A percentile compares a stretch with the other conserved stretches of the same genome.
phyloP scores from a whole-genome alignment of 305 asterid species.

The Fraxinus velutina region DNA sequence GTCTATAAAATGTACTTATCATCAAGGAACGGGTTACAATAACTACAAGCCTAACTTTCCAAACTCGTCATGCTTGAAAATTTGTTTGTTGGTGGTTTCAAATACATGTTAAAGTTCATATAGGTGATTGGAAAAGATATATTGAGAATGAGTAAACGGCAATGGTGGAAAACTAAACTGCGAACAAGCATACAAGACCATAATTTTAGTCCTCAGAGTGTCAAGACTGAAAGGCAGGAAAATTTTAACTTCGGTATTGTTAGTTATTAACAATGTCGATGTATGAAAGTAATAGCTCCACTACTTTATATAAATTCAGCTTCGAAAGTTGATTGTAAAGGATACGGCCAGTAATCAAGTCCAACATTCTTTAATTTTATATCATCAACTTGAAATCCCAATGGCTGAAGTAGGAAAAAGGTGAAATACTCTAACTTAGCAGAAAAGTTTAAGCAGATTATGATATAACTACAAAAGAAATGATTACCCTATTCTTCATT shows the following conservation, averaged over 20 bases:
- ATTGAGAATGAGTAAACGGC: neutral
- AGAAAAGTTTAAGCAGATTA: constrained; percentile 6
- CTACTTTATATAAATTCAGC: neutral
- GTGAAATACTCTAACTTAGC: constrained; percentile 2
- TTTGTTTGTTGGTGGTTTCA: neutral
- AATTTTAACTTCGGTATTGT: neutral
- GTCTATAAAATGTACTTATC: too few species aligned
- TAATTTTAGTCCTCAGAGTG: neutral
- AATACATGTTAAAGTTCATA: neutral
- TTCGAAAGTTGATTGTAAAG: constrained; percentile 25
- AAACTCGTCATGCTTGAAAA: neutral
- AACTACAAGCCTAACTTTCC: neutral
- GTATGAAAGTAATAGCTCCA: neutral
- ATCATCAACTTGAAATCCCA: constrained; percentile 81
- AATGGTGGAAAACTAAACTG: neutral
- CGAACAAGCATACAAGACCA: neutral
- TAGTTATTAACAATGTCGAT: neutral
- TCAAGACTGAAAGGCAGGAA: neutral
- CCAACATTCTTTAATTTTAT: constrained; percentile 89
- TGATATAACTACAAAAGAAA: neutral
- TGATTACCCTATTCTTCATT: neutral
- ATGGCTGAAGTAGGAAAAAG: constrained; percentile 50
- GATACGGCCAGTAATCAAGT: constrained; percentile 99
- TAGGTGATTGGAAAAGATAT: neutral
- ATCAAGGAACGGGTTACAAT: neutral